Evolutionary conservation across 1,284 basidiomycete species (phyloP).

Genomic region (Tremellales sp.): DNA sequence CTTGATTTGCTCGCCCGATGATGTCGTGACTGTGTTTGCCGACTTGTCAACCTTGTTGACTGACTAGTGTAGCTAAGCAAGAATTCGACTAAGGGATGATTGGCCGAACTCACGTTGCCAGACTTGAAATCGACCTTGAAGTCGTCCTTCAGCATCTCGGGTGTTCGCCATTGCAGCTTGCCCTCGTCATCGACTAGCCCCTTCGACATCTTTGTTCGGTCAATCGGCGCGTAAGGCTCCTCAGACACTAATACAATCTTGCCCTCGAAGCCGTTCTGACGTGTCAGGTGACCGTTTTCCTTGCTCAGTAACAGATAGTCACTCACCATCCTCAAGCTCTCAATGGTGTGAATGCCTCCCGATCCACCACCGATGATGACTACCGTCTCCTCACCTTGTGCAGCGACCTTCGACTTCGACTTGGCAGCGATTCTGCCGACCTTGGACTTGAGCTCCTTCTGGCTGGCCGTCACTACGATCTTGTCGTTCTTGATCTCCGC

Average conservation of each 20-base stretch:
- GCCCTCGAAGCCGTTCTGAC: constrained; percentile 69
- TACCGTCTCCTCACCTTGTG: constrained; percentile 53
- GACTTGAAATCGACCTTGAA: constrained; percentile 72
- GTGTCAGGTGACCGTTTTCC: no score
- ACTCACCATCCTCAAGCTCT: constrained; percentile 73
- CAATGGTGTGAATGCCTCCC: constrained; percentile 72
- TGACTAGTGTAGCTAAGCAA: constrained; percentile 45
- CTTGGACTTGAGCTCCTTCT: constrained; percentile 65
- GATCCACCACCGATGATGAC: constrained; percentile 83
- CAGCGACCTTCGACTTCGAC: constrained; percentile 42
- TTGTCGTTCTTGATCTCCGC: constrained; percentile 61
- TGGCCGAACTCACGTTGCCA: constrained; percentile 55
- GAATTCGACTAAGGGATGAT: background rate
- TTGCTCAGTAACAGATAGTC: background rate
- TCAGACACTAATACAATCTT: constrained; percentile 75
- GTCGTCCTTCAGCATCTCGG: constrained; percentile 72
- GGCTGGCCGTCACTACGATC: constrained; percentile 73
- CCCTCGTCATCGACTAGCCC: constrained; percentile 70
- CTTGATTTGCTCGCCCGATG: constrained; percentile 56
- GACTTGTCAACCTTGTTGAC: constrained; percentile 65
- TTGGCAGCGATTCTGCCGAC: constrained; percentile 54
- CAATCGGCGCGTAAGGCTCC: constrained; percentile 78
- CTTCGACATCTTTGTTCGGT: constrained; percentile 88
- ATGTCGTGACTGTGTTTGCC: constrained; percentile 60
- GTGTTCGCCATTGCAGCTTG: constrained; percentile 70